Evolutionary conservation across 257 asterid species (phyloP), one percentile per base, ranked within the genome.

Genomic region (Nicotiana paniculata): DNA sequence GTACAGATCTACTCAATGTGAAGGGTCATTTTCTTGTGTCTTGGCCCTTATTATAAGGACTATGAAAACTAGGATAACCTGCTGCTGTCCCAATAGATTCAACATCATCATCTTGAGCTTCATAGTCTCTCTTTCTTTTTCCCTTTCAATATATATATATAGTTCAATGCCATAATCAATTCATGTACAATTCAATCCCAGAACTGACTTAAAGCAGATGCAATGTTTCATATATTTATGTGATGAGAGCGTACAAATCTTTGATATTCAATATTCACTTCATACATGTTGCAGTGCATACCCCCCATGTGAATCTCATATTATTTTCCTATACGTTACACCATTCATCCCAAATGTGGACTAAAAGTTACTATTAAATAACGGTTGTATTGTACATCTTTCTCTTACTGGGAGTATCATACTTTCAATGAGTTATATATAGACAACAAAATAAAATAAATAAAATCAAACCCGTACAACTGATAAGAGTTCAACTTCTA

Each of bases 21-120:
- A 87, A 84, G 83, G 65, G 95, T 91, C 93, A 81, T 80, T 91
- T 88, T 92, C 95, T 86, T 81, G 59, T 67, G 83, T 82, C 81
- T 43, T 24, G 64, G 79, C 80, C 77, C 63, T 79, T 48, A 24
- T 37, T 37, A n/a, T 77, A 30, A 21, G 46, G 6, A 78, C 21
- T 69, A 28, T 46, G 51, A 67, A 30, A 30, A 33, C 43, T n/a
- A 13, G 26, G 35, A 79, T 58, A 59, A 43, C 51, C 51, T 43
- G 51, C 48, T 64, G 11, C 8, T 61, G 82, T 79, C 16, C 35
- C 61, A 43, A 72, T 72, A 21, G 59, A 72, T 72, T 79, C 26
- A 43, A 79, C 59, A 39, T 79, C 59, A 79, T 43, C 82, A 74
- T 74, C 79, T 74, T 39, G 15, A 61, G 21, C 59, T 12, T 61